Evolutionary conservation across 2,329 filamentous ascomycete genomes (phyloP).

Genomic region (Colletotrichum theobromicola): DNA sequence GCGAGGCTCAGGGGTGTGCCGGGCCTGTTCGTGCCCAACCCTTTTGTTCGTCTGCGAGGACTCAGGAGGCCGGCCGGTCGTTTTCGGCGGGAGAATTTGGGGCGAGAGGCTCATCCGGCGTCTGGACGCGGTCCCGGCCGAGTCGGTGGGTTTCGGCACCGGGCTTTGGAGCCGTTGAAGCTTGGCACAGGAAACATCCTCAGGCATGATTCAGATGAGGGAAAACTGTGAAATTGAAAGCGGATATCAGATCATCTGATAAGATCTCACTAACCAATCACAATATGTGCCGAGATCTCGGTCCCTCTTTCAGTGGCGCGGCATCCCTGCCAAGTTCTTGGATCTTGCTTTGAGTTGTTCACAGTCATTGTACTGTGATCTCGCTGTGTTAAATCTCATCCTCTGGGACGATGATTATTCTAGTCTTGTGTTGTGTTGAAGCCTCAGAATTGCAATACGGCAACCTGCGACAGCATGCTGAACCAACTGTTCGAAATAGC

Average conservation of each 20-base stretch:
- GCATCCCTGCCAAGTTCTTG: not conserved
- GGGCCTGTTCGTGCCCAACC: constrained; percentile 10
- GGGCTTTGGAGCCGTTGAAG: not conserved
- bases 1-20: not conserved
- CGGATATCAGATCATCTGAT: constrained; percentile 8
- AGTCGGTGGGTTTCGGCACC: not conserved
- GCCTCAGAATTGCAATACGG: not conserved
- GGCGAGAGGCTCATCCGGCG: not conserved
- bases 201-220: not conserved
- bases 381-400: not conserved
- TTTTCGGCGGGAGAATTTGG: not conserved
- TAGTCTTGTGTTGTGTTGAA: fast-evolving
- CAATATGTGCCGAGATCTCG: not conserved
- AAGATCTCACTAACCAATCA: not conserved
- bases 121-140: not conserved
- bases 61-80: not conserved
- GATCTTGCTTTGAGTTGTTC: not conserved
- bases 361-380: not conserved
- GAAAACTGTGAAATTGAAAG: not conserved
- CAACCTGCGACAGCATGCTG: fast-evolving
- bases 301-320: not conserved
- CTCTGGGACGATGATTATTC: not conserved
- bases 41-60: not conserved
- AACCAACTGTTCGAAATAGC: not conserved
- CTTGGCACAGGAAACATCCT: not conserved